Evolutionary conservation across 2,329 filamentous ascomycete genomes (phyloP), one percentile per base, ranked within the genome.

Genomic region (Beauveria pseudobassiana): DNA sequence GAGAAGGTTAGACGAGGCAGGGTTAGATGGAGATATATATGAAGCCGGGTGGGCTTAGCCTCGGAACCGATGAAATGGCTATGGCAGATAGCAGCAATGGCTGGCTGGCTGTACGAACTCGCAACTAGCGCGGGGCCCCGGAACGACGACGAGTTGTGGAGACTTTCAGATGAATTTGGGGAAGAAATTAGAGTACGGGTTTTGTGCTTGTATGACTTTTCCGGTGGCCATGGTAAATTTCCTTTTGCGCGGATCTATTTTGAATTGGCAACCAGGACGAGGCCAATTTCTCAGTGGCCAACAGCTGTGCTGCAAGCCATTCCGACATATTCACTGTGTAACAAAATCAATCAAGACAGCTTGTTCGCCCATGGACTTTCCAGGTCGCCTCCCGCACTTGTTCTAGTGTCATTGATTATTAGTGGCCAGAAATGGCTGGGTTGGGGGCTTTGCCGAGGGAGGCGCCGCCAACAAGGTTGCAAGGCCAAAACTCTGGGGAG

Each of bases 11-110:
- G 24, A 22, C 22, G 22, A 34, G 45, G 7, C 14, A 30, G 56
- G 54, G 28, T 45, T 4, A 34, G 46, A 52, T 53, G 57, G 57
- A 20, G 57, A 60, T 60, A 60, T 60, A 60, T 60, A 60, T 45
- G 30, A 52, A 45, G 49, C 20, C 48, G 49, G 28, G 38, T 18
- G 38, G 26, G 38, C 34, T 38, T 60, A 60, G 57, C 57, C 57
- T 60, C 57, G 57, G 57, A 53, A 53, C 30, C 57, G 3, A 26
- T 52, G 16, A 22, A 22, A 40, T 30, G 57, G 48, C 24, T 20
- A 59, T 30, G 49, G 49, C 57, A 53, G 53, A 53, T 53, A 26
- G 48, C 20, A 54, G 34, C 34, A 38, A 30, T 58, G 46, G 46
- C 20, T 30, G 28, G 10, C 46, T 52, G 50, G 28, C n/a, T 38